Evolutionary conservation across 2,329 filamentous ascomycete species (phyloP), one percentile per base, ranked within the genome.

Genomic region (Sclerotinia borealis): DNA sequence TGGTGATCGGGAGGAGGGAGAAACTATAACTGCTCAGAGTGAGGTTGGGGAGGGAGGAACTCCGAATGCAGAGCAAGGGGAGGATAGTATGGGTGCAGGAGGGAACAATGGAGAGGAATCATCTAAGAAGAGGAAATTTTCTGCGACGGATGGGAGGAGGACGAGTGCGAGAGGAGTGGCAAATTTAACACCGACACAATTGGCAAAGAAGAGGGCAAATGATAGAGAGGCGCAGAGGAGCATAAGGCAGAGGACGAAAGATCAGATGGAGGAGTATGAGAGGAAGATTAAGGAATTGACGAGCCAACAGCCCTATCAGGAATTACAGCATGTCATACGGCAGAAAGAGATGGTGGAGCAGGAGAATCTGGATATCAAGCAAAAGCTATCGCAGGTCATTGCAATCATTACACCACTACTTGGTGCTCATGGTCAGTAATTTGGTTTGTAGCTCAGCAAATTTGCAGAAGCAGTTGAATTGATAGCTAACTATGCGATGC

Each of bases 211-310:
- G 80, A 84, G 93, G 67, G 91, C 91, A 72, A 96, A 96, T 79
- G 92, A 96, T 76, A 85, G 92, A 66, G 91, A 96, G 76, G 92
- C 92, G 45, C 92, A 96, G 78, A 85, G 92, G 50, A 91, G 91
- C 45, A 96, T 96, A 67, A 83, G 92, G 56, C 90, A 92, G 75
- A 84, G 92, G 70, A 96, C 92, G 45, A 93, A 92, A 78, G 85
- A 90, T 72, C 90, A 92, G 76, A 96, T 96, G 72, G 91, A 96
- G 73, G 80, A 80, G 36, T 80, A 96, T 59, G 91, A 96, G 78
- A 81, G 81, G 67, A 85, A 89, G 72, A 88, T 96, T 66, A 83
- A 86, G 59, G 90, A 95, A 67, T 83, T 96, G 70, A 80, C 81
- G 66, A 88, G 83, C 63, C 89, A 92, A 76, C 87, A 93, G 75